Evolutionary conservation across 2,329 filamentous ascomycete genomes (phyloP).

Genomic region (Pseudopyrenochaeta lycopersici): DNA sequence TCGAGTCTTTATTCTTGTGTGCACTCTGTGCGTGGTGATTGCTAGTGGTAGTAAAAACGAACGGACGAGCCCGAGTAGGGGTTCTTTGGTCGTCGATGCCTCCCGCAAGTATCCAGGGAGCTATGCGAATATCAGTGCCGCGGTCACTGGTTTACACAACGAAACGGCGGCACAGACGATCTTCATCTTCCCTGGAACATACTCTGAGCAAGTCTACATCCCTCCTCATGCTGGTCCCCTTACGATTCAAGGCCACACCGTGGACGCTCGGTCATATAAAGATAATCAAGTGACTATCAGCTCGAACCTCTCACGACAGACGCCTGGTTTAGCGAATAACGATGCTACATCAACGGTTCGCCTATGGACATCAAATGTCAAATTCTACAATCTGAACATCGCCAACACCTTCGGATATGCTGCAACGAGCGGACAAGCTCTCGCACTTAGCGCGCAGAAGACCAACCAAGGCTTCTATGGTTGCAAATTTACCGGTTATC

Average conservation of each 20-base stretch:
- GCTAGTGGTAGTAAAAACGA: constrained; percentile 17
- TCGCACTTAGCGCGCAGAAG: constrained; percentile 61
- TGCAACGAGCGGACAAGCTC: constrained; percentile 46
- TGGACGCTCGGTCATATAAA: constrained; percentile 58
- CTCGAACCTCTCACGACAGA: constrained; percentile 49
- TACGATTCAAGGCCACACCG: constrained; percentile 66
- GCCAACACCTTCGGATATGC: constrained; percentile 52
- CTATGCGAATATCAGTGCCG: constrained; percentile 24
- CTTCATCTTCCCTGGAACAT: constrained; percentile 67
- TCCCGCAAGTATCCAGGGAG: constrained; percentile 20
- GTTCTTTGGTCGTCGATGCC: constrained; percentile 27
- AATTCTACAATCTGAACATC: constrained; percentile 68
- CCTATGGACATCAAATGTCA: constrained; percentile 58
- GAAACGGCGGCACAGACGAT: constrained; percentile 47
- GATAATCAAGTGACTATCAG: constrained; percentile 65
- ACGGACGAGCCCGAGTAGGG: constrained; percentile 15
- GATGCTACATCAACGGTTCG: constrained; percentile 61
- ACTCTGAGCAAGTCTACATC: constrained; percentile 66
- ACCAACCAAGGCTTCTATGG: constrained; percentile 63
- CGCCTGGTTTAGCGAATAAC: constrained; percentile 47
- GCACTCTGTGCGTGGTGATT: neutral
- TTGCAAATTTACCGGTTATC: constrained; percentile 62
- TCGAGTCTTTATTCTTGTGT: neutral
- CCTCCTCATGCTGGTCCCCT: constrained; percentile 56
- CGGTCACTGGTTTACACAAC: constrained; percentile 21